A percentile compares a stretch with the other conserved stretches of the same genome.
These are phyloP conservation scores for Aquanectria penicillioides DNA, from an alignment of 2,329 filamentous ascomycete genomes.

Conservation along the genomic window DNA sequence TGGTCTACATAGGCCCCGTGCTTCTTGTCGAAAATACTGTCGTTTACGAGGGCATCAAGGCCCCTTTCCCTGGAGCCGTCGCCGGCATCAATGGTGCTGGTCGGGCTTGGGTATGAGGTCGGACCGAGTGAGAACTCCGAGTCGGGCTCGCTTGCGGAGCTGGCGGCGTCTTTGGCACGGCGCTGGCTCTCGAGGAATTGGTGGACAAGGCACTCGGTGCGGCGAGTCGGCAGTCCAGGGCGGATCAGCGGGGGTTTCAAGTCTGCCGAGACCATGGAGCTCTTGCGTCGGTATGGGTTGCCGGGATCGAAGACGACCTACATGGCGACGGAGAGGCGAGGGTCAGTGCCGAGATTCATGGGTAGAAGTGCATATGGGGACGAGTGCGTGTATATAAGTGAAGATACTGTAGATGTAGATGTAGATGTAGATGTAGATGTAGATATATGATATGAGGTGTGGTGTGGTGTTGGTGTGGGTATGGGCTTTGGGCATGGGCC, in stretches of 20 bases:
- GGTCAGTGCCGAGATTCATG: too few relatives aligned
- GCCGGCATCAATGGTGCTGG: conserved; percentile 23
- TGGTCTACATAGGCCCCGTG: conserved; percentile 50
- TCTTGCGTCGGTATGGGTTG: conserved; percentile 72
- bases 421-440: too few relatives aligned
- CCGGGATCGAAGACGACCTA: conserved; percentile 71
- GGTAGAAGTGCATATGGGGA: too few relatives aligned
- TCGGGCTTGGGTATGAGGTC: conserved; percentile 37
- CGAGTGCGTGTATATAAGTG: too few relatives aligned
- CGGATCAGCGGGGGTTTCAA: conserved; percentile 46
- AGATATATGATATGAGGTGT: background rate
- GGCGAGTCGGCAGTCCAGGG: conserved; percentile 35
- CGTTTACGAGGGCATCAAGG: conserved; percentile 31
- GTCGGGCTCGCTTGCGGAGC: conserved; percentile 40
- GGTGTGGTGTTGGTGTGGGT: background rate
- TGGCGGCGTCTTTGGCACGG: conserved; percentile 42
- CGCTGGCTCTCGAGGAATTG: conserved; percentile 70
- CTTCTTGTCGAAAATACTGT: conserved; percentile 25
- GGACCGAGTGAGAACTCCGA: conserved; percentile 44
- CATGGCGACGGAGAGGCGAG: background rate
- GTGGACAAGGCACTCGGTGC: conserved; percentile 71
- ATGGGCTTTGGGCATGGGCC: background rate
- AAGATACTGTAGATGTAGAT: too few relatives aligned
- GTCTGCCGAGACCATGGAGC: conserved; percentile 68
- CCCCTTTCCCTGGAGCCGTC: conserved; percentile 29